Evolutionary conservation across 495 filamentous ascomycete species (phyloP), one percentile per base, ranked within the genome.

Genomic region (Lasiosphaeria hispida): DNA sequence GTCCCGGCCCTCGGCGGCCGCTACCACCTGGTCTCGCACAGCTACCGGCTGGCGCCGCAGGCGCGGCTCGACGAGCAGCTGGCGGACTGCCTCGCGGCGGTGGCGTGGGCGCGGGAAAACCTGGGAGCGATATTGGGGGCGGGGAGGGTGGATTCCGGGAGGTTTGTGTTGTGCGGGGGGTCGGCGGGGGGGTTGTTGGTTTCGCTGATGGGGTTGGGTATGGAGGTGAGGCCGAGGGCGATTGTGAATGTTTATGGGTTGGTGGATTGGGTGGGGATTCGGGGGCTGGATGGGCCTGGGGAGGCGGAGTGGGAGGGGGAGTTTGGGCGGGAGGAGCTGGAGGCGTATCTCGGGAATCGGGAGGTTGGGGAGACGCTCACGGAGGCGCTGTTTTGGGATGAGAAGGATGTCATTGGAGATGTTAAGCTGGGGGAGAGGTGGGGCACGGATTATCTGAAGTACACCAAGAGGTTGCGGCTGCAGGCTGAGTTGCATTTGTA

Each of bases 1-100:
- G 18, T 15, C 1, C 57, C 62, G 15, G 68, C 59, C 40, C 65
- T 69, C 40, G 61, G 60, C 14, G 11, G 48, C 33, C 58, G 59
- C 6, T 69, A 69, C 53, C 68, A 71, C 55, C 43, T 71, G 7
- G 54, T 69, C 35, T 65, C 66, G 6, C 66, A 65, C 66, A 71
- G 62, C 56, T 71, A 71, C 58, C 63, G 68, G 2, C 62, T 71
- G 4, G 64, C 56, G 1, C 68, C 68, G 14, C 68, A 71, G 42
- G 66, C 56, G 1, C 44, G 60, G 0, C 11, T 64, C 1, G 64
- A 65, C 18, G 60, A 67, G 7, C 66, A 69, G 44, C 53, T 71
- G 1, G 53, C 55, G 40, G 66, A 71, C 60, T 65, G 56, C 3
- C 45, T 71, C n/a, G 52, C 56, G 23, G 43, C 58, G 0, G 53